These are phyloP conservation scores for Salix dunnii DNA, from an alignment of 345 rosid species.

Conservation along the genomic window DNA sequence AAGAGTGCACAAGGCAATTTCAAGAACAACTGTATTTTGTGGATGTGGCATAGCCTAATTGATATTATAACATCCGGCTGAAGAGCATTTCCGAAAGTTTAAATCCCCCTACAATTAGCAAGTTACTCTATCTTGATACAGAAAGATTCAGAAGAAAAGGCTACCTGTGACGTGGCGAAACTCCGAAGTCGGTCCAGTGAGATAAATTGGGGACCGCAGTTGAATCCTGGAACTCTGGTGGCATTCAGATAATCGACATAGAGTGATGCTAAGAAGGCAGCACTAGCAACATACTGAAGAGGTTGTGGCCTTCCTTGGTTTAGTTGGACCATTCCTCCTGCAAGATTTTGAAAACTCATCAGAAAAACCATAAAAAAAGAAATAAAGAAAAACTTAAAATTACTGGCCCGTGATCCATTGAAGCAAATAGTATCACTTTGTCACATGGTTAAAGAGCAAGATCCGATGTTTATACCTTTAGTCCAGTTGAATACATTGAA, in stretches of 20 bases:
- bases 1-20: not conserved
- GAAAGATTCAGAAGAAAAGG: not conserved
- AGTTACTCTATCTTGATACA: not conserved
- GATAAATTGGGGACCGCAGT: constrained; percentile 53
- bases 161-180: constrained; percentile 73
- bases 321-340: constrained; percentile 67
- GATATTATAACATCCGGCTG: not conserved
- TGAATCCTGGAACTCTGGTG: constrained; percentile 58
- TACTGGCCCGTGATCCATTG: not conserved
- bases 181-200: constrained; percentile 30
- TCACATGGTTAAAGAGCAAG: not conserved
- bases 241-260: constrained; percentile 73
- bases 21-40: not conserved
- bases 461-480: constrained; percentile 35
- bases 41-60: not conserved
- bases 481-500: constrained; percentile 68
- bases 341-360: constrained; percentile 2
- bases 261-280: constrained; percentile 73
- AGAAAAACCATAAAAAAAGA: not conserved
- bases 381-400: not conserved
- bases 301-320: constrained; percentile 55
- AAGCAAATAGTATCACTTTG: not conserved
- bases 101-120: not conserved
- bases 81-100: not conserved
- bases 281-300: constrained; percentile 61